phyloP scores from a whole-genome alignment of 257 asterid genomes.

The Paraleonurus japonicus region DNA sequence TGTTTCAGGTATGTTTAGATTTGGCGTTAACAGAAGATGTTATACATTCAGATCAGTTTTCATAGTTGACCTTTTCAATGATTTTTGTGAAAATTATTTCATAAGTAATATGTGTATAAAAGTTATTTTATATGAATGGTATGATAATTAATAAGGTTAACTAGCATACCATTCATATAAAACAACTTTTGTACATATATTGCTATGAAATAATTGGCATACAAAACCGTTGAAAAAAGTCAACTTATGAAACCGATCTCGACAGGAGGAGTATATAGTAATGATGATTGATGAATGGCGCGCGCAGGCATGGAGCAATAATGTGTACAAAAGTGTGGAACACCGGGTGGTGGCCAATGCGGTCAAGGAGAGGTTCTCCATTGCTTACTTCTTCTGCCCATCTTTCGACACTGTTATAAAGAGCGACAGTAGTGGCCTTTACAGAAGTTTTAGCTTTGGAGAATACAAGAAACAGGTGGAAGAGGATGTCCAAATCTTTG shows the following conservation, averaged over 20 bases:
- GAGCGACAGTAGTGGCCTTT: constrained; percentile 39
- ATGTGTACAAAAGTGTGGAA: constrained; percentile 55
- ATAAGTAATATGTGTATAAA: no score
- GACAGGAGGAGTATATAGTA: neutral
- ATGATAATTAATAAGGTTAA: no score
- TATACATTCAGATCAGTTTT: no score
- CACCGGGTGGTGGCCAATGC: constrained; percentile 64
- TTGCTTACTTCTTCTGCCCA: constrained; percentile 70
- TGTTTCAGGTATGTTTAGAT: constrained; percentile 90
- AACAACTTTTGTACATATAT: no score
- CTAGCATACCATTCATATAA: no score
- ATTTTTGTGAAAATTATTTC: no score
- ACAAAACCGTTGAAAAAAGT: no score
- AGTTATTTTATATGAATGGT: no score
- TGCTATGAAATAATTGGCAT: no score
- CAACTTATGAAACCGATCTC: no score
- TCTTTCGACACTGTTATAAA: constrained; percentile 46
- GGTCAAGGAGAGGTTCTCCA: constrained; percentile 59
- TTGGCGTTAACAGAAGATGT: no score
- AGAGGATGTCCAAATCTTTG: constrained; percentile 48
- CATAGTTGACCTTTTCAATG: no score
- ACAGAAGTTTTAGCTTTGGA: constrained; percentile 50
- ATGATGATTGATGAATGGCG: neutral
- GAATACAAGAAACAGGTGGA: constrained; percentile 58
- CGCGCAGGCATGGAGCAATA: constrained; percentile 76